Percentiles rank a stretch among this genome's conserved stretches.
phyloP scores from a whole-genome alignment of 2,329 filamentous ascomycete species.

The Lachnellula arida region DNA sequence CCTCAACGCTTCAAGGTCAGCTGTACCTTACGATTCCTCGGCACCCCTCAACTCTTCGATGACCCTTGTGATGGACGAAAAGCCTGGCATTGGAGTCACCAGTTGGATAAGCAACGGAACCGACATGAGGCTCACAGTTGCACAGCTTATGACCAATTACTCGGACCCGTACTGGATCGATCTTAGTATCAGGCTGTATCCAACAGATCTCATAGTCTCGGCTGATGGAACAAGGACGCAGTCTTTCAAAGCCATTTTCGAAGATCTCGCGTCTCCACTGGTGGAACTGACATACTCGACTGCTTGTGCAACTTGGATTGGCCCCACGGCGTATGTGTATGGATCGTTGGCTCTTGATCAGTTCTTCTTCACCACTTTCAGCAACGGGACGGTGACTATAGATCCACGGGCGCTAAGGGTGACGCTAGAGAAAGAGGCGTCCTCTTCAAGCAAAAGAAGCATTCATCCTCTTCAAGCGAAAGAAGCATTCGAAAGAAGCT shows the following conservation, averaged over 20 bases:
- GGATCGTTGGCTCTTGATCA: conserved; percentile 3
- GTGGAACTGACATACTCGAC: conserved; percentile 2
- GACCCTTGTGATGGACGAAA: neutral
- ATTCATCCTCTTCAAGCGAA: conserved; percentile 46
- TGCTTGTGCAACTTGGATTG: conserved; percentile 8
- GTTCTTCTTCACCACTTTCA: conserved; percentile 4
- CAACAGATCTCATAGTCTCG: conserved; percentile 3
- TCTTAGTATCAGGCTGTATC: conserved; percentile 5
- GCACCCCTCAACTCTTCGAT: neutral
- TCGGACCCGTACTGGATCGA: neutral
- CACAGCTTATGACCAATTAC: neutral
- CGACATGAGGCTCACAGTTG: conserved; percentile 3
- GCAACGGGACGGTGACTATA: conserved; percentile 3
- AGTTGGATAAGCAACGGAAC: conserved; percentile 14
- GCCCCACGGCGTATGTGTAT: conserved; percentile 3
- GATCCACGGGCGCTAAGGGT: conserved; percentile 5
- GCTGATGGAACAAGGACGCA: conserved; percentile 1
- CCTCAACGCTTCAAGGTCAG: neutral
- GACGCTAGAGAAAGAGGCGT: conserved; percentile 31
- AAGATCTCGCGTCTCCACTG: neutral
- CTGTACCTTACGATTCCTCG: neutral
- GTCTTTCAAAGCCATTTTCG: conserved; percentile 4
- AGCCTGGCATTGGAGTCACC: conserved; percentile 3
- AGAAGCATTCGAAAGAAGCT: conserved; percentile 41
- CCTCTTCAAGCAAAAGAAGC: conserved; percentile 44